These are phyloP conservation scores for Notholithocarpus densiflorus DNA, from an alignment of 306 rosid genomes.

Conservation along the genomic window DNA sequence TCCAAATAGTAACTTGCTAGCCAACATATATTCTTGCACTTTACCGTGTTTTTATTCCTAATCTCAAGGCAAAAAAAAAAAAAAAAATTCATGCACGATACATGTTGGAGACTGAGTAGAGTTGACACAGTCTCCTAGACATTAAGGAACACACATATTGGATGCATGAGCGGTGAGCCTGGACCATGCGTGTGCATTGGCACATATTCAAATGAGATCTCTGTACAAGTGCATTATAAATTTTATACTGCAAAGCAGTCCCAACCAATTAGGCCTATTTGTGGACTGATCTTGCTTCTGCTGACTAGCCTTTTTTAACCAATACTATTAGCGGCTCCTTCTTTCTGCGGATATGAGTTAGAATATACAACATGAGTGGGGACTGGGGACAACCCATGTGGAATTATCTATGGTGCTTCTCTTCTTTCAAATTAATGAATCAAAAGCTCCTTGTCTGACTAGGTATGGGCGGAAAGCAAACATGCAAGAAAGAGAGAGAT, in stretches of 20 bases:
- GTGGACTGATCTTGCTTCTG: neutral
- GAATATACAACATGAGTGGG: constrained; percentile 32
- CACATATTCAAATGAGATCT: neutral
- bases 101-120: no score
- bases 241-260: neutral
- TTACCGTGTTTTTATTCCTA: no score
- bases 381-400: constrained; percentile 62
- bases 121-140: neutral
- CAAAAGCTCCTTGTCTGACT: constrained; percentile 51
- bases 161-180: neutral
- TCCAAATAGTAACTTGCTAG: no score
- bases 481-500: constrained; percentile 6
- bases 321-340: constrained; percentile 2
- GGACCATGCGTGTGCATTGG: neutral
- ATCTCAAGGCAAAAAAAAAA: no score
- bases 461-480: constrained; percentile 51
- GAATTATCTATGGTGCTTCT: constrained; percentile 27
- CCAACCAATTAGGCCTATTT: neutral
- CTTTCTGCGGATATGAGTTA: constrained; percentile 21
- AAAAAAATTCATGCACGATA: no score
- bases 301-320: neutral
- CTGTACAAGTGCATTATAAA: neutral
- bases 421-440: constrained; percentile 32
- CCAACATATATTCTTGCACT: no score
- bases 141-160: neutral